A percentile compares a stretch with the other conserved stretches of the same genome.
Evolutionary conservation across 805 yeast species (phyloP).

Genomic region (Myxozyma geophila): DNA sequence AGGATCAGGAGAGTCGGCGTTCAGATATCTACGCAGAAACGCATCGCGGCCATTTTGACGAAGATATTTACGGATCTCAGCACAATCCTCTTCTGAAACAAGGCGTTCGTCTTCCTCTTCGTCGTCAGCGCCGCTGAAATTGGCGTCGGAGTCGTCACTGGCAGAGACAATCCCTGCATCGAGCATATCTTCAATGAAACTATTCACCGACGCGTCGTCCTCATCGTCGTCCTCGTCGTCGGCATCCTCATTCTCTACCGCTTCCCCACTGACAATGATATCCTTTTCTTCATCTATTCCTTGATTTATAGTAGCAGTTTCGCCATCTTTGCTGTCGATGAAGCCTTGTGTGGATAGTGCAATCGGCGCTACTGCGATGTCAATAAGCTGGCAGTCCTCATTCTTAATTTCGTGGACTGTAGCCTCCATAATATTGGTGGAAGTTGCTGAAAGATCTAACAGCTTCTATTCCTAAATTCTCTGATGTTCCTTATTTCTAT

Average conservation of each 20-base stretch:
- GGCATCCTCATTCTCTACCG: neutral
- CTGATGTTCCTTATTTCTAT: too few relatives aligned
- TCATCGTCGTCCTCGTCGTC: neutral
- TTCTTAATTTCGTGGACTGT: too few relatives aligned
- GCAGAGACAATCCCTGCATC: neutral
- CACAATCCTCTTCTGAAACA: slow-evolving; percentile 6
- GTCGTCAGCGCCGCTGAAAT: neutral
- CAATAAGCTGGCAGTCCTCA: too few relatives aligned
- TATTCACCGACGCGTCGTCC: neutral
- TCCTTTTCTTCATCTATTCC: neutral
- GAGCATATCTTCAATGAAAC: slow-evolving; percentile 7
- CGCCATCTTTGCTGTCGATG: too few relatives aligned
- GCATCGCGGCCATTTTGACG: slow-evolving; percentile 19
- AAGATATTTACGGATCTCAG: slow-evolving; percentile 18
- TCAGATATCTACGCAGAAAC: slow-evolving; percentile 21
- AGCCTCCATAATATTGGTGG: too few relatives aligned
- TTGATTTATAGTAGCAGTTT: too few relatives aligned
- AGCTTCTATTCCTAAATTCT: too few relatives aligned
- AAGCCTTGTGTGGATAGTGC: too few relatives aligned
- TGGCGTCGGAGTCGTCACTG: neutral
- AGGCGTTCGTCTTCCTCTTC: neutral
- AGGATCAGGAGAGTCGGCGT: neutral
- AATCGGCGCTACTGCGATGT: too few relatives aligned
- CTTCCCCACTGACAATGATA: neutral
- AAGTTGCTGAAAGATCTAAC: too few relatives aligned